Base-by-base conservation (phyloP, 495 filamentous ascomycete genomes). In the Acidiella bohemica region DNA sequence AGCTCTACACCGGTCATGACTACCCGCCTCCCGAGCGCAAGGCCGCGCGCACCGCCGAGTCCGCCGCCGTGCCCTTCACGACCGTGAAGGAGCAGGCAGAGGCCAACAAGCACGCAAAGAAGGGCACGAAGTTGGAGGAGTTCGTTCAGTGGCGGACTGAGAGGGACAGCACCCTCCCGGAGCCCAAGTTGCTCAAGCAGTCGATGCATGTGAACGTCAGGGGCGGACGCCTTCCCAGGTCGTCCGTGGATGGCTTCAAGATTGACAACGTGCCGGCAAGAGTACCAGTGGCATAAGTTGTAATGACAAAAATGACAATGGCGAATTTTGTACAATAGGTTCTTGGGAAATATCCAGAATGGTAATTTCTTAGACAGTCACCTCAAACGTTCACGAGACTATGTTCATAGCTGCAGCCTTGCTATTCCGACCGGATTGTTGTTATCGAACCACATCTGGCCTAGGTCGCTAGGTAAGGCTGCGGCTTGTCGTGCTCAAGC, bases 141-240 rank as follows among this genome's bases (percentile, higher is more conserved):
- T 79, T 73, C 48, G 62, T 76, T 10, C 22, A 38, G 11, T 51
- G 62, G 57, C 54, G 75, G 4, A 47, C 16, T 5, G 63, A 65
- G 36, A 48, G 73, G 0, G 73, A 78, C 57, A 50, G 56, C 3
- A 40, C 9, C 5, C 45, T 77, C 17, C 57, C 48, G 5, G 71
- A 61, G 39, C 75, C 75, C 5, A 61, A 57, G 35, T 51, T 77
- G 42, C 44, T 78, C 17, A 66, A 75, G 49, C 67, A 66, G 51
- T 58, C 70, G 4, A 49, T 78, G 55, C 75, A 78, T 56, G 34
- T 75, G 3, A 78, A 78, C 46, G 68, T 77, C 32, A 56, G 73
- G 2, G 73, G 53, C 8, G 74, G 73, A 0, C 33, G 52, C 37
- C 42, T 77, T 9, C 42, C 42, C 18, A 32, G 22, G 30, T 7